Evolutionary conservation across 441 rosid species (phyloP), one percentile per base, ranked within the genome.

Genomic region (Bocquillonia castaneifolia): DNA sequence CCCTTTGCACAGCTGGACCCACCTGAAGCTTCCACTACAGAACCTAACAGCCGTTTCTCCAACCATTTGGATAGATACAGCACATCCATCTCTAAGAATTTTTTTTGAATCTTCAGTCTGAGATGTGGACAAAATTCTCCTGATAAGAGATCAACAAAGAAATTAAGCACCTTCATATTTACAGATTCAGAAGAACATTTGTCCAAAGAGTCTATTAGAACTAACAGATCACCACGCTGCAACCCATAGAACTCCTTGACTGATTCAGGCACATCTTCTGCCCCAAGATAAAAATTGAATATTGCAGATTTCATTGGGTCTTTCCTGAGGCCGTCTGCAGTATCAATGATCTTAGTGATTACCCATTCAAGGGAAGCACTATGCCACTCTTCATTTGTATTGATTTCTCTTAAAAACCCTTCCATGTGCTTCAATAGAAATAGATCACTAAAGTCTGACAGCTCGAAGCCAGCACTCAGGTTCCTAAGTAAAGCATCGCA

Each of bases 21-120:
- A 65, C 78, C 85, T 36, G 85, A 71, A 63, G 80, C 77, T 74
- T 89, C 95, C 73, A 73, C 60, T 56, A 74, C 63, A 82, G 81
- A 82, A 83, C 99, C 98, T 76, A 93, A 83, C 68, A 96, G 83
- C 77, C 92, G 88, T 80, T 82, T 87, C 87, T 89, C 99, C 83
- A 96, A 80, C 99, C 97, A 90, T 70, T 80, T 82, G 68, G 97
- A 94, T 79, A 96, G 78, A 65, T 63, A 57, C 74, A 60, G 74
- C 78, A 82, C 60, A 83, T 90, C 99, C 98, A 89, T 90, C 71
- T 77, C 81, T 73, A 85, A 75, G 77, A 90, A 88, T 64, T 83
- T 89, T 65, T 77, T 71, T 72, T 86, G 88, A 55, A 89, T 70
- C 81, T 82, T 89, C 67, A 77, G 86, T 76, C 80, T 90, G 75